Evolutionary conservation across 2,329 filamentous ascomycete genomes (phyloP).

Genomic region (Colletotrichum spinosum): DNA sequence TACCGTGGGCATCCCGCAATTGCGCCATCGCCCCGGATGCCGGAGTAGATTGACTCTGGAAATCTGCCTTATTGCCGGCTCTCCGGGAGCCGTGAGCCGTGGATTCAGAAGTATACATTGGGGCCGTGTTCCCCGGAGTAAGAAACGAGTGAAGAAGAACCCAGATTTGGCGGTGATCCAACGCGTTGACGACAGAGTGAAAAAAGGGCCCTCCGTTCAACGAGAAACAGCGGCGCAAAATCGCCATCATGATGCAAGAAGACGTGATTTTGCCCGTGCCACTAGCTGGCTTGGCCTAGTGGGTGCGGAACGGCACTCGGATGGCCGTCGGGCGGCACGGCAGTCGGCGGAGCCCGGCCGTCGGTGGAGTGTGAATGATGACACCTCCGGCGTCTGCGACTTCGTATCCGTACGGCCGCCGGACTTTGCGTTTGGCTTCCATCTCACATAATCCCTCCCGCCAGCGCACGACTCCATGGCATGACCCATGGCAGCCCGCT

Average conservation of each 20-base stretch:
- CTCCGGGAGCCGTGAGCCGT: constrained; percentile 34
- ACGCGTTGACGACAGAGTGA: neutral
- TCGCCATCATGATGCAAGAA: constrained; percentile 36
- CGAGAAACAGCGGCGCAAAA: constrained; percentile 15
- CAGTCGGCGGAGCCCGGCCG: constrained; percentile 29
- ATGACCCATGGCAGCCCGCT: constrained; percentile 21
- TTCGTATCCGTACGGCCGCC: constrained; percentile 2
- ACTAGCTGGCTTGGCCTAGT: constrained; percentile 31
- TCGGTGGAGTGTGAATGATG: constrained; percentile 6
- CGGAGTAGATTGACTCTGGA: constrained; percentile 30
- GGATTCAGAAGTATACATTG: constrained; percentile 19
- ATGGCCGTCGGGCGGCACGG: constrained; percentile 29
- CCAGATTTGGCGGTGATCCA: constrained; percentile 4
- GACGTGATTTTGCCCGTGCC: constrained; percentile 33
- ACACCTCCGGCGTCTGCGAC: constrained; percentile 11
- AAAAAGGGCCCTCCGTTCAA: neutral
- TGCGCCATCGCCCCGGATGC: constrained; percentile 37
- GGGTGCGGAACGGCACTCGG: constrained; percentile 29
- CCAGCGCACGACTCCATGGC: constrained; percentile 16
- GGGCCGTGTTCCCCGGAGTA: constrained; percentile 14
- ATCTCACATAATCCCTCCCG: constrained; percentile 16
- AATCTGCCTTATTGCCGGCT: constrained; percentile 17
- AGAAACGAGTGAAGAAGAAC: neutral
- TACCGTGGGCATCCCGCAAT: constrained; percentile 38
- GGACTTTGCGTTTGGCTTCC: constrained; percentile 17